Evolutionary conservation across 2,329 filamentous ascomycete genomes (phyloP).

Genomic region (Rutstroemia sp.): DNA sequence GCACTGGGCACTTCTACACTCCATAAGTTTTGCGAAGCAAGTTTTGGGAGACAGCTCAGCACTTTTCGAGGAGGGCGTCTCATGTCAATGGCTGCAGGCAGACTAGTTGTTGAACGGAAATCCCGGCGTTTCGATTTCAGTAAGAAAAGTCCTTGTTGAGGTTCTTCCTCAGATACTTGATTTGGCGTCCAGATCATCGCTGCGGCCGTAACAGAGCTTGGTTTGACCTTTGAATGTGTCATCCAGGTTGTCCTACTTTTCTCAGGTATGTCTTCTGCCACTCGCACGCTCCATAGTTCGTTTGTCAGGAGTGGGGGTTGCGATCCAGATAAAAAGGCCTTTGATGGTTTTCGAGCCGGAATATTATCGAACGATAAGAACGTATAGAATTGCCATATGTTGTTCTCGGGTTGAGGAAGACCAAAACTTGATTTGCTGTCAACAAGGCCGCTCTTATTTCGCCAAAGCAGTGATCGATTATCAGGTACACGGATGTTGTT

Average conservation of each 20-base stretch:
- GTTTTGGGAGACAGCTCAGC: conserved; percentile 3
- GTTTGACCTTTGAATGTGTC: background rate
- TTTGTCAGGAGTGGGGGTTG: conserved; percentile 16
- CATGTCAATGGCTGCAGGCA: conserved; percentile 18
- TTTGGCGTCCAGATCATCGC: conserved; percentile 13
- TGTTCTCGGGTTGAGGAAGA: conserved; percentile 20
- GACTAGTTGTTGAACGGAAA: conserved; percentile 16
- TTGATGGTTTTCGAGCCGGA: conserved; percentile 13
- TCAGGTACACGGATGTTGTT: background rate
- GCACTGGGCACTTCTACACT: background rate
- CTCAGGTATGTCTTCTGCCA: background rate
- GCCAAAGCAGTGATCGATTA: conserved; percentile 17
- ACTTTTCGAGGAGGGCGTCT: conserved; percentile 12
- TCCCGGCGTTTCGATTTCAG: conserved; percentile 3
- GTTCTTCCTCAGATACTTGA: background rate
- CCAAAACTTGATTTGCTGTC: conserved; percentile 2
- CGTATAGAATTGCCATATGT: conserved; percentile 19
- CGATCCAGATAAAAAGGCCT: conserved; percentile 7
- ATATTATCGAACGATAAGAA: conserved; percentile 11
- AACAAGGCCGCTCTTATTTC: background rate
- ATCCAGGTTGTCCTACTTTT: background rate
- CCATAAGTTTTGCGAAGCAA: conserved; percentile 21
- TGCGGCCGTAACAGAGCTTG: no score
- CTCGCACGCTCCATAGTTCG: background rate
- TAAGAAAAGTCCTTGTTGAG: conserved; percentile 19